Percentiles rank a stretch among this genome's conserved stretches.
These are phyloP conservation scores for Blechomonas ayalai DNA, from an alignment of 208 protist species.

Conservation along the genomic window DNA sequence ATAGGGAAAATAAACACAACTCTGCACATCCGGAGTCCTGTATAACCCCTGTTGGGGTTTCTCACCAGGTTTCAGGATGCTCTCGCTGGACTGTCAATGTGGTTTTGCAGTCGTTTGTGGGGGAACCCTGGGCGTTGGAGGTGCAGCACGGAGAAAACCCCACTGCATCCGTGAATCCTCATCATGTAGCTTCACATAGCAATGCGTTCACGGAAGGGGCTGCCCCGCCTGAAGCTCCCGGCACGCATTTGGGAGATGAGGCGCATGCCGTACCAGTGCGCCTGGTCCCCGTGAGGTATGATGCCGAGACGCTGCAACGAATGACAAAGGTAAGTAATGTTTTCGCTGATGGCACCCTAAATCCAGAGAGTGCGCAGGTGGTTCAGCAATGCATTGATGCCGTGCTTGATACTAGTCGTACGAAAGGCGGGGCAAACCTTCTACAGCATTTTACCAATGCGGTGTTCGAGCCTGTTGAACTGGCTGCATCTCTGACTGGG, in stretches of 20 bases:
- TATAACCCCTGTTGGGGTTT: slow-evolving; percentile 2
- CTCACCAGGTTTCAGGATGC: not conserved
- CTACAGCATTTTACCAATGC: slow-evolving; percentile 53
- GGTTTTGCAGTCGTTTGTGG: slow-evolving; percentile 65
- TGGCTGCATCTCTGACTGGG: not conserved
- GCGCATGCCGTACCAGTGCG: too few species aligned
- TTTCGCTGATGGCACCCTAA: too few species aligned
- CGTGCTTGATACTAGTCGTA: slow-evolving; percentile 41
- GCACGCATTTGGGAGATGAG: too few species aligned
- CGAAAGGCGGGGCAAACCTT: slow-evolving; percentile 43
- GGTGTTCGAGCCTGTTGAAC: slow-evolving; percentile 33
- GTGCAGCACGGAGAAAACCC: slow-evolving; percentile 13
- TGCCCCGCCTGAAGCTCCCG: too few species aligned
- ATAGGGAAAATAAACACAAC: not conserved
- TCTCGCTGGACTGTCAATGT: slow-evolving; percentile 68
- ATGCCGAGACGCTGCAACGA: too few species aligned
- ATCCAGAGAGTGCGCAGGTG: too few species aligned
- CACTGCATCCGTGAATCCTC: too few species aligned
- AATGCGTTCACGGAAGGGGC: too few species aligned
- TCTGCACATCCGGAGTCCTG: not conserved
- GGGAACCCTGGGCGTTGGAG: slow-evolving; percentile 63
- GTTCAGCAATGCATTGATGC: slow-evolving; percentile 40
- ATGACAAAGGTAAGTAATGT: too few species aligned
- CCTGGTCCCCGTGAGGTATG: too few species aligned
- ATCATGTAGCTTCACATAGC: too few species aligned